A percentile compares a stretch with the other conserved stretches of the same genome.
Conservation (phyloP, 2,329 filamentous ascomycete species). For the Aspergillus puulaauensis region DNA sequence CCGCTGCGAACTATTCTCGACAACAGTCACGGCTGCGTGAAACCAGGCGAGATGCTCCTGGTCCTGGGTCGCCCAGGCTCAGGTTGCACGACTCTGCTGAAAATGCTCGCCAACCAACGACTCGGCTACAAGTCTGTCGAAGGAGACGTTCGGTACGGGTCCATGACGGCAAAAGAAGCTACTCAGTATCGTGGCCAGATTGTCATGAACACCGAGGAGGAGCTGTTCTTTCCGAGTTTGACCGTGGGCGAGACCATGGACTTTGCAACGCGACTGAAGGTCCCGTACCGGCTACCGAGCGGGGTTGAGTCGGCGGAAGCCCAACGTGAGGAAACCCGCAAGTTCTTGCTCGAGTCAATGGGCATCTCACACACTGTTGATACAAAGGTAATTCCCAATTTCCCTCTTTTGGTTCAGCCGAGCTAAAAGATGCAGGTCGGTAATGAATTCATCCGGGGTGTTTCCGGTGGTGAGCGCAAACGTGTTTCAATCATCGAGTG, state of each 20-base stretch:
- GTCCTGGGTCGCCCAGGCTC: conserved; percentile 68
- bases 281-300: conserved; percentile 51
- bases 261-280: conserved; percentile 58
- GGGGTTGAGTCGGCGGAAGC: conserved; percentile 47
- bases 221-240: conserved; percentile 52
- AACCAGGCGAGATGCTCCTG: conserved; percentile 70
- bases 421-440: conserved; percentile 48
- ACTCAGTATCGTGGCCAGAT: conserved; percentile 57
- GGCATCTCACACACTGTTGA: conserved; percentile 59
- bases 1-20: conserved; percentile 66
- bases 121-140: conserved; percentile 57
- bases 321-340: conserved; percentile 47
- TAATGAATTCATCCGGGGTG: conserved; percentile 64
- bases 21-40: conserved; percentile 66
- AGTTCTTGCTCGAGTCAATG: conserved; percentile 60
- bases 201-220: conserved; percentile 56
- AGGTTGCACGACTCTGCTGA: conserved; percentile 71
- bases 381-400: conserved; percentile 48
- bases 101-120: conserved; percentile 65
- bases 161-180: conserved; percentile 42
- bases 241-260: conserved; percentile 55
- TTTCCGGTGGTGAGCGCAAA: conserved; percentile 68
- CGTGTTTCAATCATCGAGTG: conserved; percentile 68
- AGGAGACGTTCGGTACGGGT: conserved; percentile 60
- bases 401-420: no score